phyloP scores from a whole-genome alignment of 208 protist species.

The Leishmania amazonensis region DNA sequence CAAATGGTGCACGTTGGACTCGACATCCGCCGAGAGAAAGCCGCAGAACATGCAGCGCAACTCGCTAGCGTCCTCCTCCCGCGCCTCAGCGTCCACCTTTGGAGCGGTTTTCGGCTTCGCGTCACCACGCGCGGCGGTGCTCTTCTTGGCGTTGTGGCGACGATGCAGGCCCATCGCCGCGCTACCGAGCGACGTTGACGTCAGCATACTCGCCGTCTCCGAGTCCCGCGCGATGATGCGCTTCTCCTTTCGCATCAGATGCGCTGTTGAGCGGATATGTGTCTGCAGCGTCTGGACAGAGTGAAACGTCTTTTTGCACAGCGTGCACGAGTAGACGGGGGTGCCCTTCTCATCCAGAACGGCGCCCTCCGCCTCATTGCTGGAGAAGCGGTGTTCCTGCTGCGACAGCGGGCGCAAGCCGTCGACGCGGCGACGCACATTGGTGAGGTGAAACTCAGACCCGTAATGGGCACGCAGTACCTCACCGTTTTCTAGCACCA shows the following conservation, averaged over 20 bases:
- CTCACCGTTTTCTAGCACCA: constrained; percentile 54
- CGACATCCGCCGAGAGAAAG: constrained; percentile 38
- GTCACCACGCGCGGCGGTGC: constrained; percentile 10
- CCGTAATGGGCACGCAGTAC: constrained; percentile 73
- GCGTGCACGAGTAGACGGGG: constrained; percentile 83
- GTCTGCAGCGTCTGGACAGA: constrained; percentile 90
- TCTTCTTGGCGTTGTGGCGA: constrained; percentile 78
- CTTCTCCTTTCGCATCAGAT: constrained; percentile 92
- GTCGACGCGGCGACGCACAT: constrained; percentile 86
- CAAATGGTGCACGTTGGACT: constrained; percentile 74
- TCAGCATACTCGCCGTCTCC: constrained; percentile 78
- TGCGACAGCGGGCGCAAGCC: constrained; percentile 68
- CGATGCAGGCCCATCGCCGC: constrained; percentile 90
- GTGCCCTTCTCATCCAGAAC: constrained; percentile 37
- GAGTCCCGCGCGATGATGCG: constrained; percentile 86
- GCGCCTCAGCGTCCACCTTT: constrained; percentile 67
- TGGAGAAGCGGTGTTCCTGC: constrained; percentile 50
- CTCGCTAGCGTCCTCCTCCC: constrained; percentile 79
- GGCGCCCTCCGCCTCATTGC: constrained; percentile 27
- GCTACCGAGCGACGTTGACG: constrained; percentile 83
- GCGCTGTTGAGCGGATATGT: constrained; percentile 89
- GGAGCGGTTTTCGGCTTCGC: constrained; percentile 23
- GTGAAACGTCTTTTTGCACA: constrained; percentile 92
- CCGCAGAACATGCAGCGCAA: constrained; percentile 89
- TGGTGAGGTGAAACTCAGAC: constrained; percentile 79